These are phyloP conservation scores for Geotrichum histeridarum DNA, from an alignment of 1,139 yeast genomes.

Conservation along the genomic window DNA sequence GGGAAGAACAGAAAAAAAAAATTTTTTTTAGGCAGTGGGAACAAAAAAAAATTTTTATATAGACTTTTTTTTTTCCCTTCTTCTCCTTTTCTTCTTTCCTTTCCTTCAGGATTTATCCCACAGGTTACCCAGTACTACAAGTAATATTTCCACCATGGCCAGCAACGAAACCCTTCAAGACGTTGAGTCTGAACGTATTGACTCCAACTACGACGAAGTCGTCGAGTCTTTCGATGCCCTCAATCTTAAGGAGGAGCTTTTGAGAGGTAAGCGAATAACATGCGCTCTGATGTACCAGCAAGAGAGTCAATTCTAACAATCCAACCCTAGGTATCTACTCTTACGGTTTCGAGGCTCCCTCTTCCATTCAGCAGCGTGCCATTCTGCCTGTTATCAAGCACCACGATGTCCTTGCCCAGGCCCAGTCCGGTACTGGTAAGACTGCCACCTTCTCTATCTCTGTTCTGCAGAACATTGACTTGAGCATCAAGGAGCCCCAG, in stretches of 20 bases:
- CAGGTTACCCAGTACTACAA: not conserved
- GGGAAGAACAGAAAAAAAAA: not conserved
- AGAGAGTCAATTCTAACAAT: not conserved
- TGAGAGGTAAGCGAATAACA: constrained; percentile 34
- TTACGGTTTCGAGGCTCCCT: constrained; percentile 91
- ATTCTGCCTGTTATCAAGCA: constrained; percentile 89
- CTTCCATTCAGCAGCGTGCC: constrained; percentile 93
- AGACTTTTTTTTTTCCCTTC: not conserved
- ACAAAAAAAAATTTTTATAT: constrained; percentile 1
- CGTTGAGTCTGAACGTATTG: constrained; percentile 78
- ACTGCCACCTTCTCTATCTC: constrained; percentile 96
- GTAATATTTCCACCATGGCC: constrained; percentile 14
- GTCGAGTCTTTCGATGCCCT: constrained; percentile 57
- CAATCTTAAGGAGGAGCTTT: constrained; percentile 41
- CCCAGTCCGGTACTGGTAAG: constrained; percentile 97
- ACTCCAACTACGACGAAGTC: constrained; percentile 96
- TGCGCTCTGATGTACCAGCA: not conserved
- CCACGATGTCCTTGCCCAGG: constrained; percentile 91
- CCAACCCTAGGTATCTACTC: constrained; percentile 62
- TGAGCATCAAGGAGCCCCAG: constrained; percentile 59
- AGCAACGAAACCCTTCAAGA: constrained; percentile 60
- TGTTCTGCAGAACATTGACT: constrained; percentile 73
- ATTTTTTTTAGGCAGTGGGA: constrained; percentile 5
- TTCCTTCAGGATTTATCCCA: constrained; percentile 3
- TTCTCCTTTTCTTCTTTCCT: constrained; percentile 5